Conservation (phyloP, 2,329 filamentous ascomycete genomes). For the Verticillium nubilum region DNA sequence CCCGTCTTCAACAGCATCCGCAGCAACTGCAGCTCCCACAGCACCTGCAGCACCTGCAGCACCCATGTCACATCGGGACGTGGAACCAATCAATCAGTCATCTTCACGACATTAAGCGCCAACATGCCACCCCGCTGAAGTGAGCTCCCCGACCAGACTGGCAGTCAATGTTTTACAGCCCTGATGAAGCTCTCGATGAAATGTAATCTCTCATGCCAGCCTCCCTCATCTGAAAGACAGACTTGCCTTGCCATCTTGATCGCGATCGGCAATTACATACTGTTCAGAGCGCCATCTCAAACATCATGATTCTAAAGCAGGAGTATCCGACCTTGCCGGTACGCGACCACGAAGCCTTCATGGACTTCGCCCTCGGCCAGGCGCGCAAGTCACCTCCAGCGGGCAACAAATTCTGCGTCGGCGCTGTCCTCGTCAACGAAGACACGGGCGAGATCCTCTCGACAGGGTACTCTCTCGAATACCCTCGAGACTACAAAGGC, state of each 20-base stretch:
- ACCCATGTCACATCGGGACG: background rate
- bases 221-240: background rate
- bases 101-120: background rate
- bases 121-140: background rate
- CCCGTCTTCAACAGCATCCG: no score
- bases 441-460: conserved; percentile 29
- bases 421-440: conserved; percentile 32
- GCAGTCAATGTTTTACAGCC: background rate
- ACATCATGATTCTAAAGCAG: background rate
- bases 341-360: conserved; percentile 28
- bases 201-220: background rate
- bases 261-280: background rate
- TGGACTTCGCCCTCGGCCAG: conserved; percentile 28
- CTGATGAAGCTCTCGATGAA: background rate
- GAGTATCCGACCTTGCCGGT: conserved; percentile 15
- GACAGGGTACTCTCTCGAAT: conserved; percentile 35
- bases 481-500: conserved; percentile 26
- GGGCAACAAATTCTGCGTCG: conserved; percentile 33
- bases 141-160: background rate
- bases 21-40: no score
- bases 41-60: background rate
- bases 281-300: no score
- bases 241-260: background rate
- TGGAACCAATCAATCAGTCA: background rate
- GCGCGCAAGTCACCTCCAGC: conserved; percentile 30